These are phyloP conservation scores for Heteromeles arbutifolia DNA, from an alignment of 306 rosid genomes.

Conservation along the genomic window DNA sequence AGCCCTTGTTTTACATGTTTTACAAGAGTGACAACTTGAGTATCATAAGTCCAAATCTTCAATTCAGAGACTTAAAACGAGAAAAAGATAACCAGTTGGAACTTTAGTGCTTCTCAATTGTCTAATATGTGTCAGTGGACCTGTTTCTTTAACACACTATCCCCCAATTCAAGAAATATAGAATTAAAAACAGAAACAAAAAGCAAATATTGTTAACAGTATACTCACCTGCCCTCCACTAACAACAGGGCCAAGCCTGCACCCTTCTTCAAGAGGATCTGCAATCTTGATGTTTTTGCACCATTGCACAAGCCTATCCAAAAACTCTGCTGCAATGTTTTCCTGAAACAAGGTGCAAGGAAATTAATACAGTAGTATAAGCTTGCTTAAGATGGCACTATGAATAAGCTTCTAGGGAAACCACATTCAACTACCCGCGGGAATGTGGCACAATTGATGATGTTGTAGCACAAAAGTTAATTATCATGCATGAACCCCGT, in stretches of 20 bases:
- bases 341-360: slow-evolving; percentile 49
- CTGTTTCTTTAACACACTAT: not conserved
- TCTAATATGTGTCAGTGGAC: not conserved
- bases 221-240: slow-evolving; percentile 72
- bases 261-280: slow-evolving; percentile 97
- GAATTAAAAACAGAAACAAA: not conserved
- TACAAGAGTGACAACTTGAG: not conserved
- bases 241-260: slow-evolving; percentile 98
- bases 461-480: not conserved
- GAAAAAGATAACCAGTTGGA: not conserved
- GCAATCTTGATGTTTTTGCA: slow-evolving; percentile 75
- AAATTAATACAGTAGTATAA: not conserved
- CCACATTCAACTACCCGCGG: not conserved
- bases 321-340: slow-evolving; percentile 67
- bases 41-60: not conserved
- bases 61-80: not conserved
- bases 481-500: not conserved
- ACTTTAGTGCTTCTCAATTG: not conserved
- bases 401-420: not conserved
- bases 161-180: not conserved
- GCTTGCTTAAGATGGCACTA: not conserved
- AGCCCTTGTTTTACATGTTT: not conserved
- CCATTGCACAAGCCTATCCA: slow-evolving; percentile 78
- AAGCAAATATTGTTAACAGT: slow-evolving; percentile 12
- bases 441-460: not conserved